Evolutionary conservation across 1,284 basidiomycete genomes (phyloP).

Genomic region (Anthracocystis walkeri): DNA sequence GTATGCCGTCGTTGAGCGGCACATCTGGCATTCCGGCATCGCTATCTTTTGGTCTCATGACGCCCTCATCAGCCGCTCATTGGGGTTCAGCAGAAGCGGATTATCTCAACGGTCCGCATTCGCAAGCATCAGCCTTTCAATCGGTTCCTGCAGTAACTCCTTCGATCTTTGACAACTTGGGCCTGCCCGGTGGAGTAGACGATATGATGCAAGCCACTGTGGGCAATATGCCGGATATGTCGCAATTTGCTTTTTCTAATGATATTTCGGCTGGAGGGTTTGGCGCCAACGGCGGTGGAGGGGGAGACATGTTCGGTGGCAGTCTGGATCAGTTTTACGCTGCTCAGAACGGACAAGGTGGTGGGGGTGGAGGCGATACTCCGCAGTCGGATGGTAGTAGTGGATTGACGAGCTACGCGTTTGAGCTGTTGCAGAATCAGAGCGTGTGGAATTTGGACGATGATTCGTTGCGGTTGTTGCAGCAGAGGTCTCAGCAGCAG

Average conservation of each 20-base stretch:
- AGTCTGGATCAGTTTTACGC: slow-evolving; percentile 19
- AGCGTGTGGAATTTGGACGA: slow-evolving; percentile 47
- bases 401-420: slow-evolving; percentile 38
- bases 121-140: slow-evolving; percentile 24
- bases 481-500: slow-evolving; percentile 19
- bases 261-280: background rate
- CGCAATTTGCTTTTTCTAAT: slow-evolving; percentile 17
- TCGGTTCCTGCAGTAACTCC: slow-evolving; percentile 33
- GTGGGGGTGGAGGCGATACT: slow-evolving; percentile 3
- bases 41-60: slow-evolving; percentile 39
- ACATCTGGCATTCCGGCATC: slow-evolving; percentile 29
- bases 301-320: slow-evolving; percentile 12
- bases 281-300: slow-evolving; percentile 4
- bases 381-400: slow-evolving; percentile 38
- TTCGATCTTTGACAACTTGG: slow-evolving; percentile 43
- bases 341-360: background rate
- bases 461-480: slow-evolving; percentile 39
- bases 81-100: slow-evolving; percentile 26
- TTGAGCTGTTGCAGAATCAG: slow-evolving; percentile 49
- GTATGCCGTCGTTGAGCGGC: slow-evolving; percentile 35
- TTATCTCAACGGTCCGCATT: slow-evolving; percentile 34
- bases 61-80: slow-evolving; percentile 14
- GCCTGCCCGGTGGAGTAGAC: slow-evolving; percentile 15
- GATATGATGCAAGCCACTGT: slow-evolving; percentile 19
- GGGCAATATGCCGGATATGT: slow-evolving; percentile 18